Evolutionary conservation across 108 stramenopile species (phyloP), one percentile per base, ranked within the genome.

Genomic region (Thalassiosira profunda): DNA sequence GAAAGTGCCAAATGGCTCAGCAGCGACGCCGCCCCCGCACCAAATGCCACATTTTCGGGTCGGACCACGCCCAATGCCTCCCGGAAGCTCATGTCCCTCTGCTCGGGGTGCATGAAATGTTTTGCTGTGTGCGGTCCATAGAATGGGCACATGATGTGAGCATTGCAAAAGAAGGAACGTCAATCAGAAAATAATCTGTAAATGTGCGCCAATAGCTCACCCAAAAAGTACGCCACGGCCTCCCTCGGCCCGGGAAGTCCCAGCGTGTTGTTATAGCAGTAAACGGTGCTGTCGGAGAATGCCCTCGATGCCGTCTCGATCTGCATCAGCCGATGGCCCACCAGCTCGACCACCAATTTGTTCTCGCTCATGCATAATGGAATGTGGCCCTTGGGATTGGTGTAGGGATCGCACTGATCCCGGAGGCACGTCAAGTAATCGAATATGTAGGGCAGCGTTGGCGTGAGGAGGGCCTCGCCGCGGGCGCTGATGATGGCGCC

Each of bases 151-250:
- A n/a, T n/a, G n/a, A n/a, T n/a, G n/a, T n/a, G n/a, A n/a, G n/a
- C n/a, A n/a, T n/a, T n/a, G n/a, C n/a, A n/a, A n/a, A n/a, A n/a
- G n/a, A n/a, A n/a, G n/a, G n/a, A n/a, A n/a, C n/a, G n/a, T n/a
- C n/a, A n/a, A n/a, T n/a, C n/a, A n/a, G n/a, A n/a, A n/a, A n/a
- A n/a, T n/a, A n/a, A n/a, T n/a, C n/a, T n/a, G n/a, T n/a, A n/a
- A n/a, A n/a, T n/a, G n/a, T n/a, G n/a, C n/a, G 83, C 53, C 44
- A 89, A 89, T 4, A 70, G 72, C 40, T 78, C 80, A 43, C 83
- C 86, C 56, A 95, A 69, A 69, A 95, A 95, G 63, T 95, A 95
- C 9, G 94, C 91, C 21, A 78, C 78, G 1, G 94, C 91, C 62
- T 92, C 83, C 38, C 94, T 66, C 18, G 91, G 81, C 6, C 79